Evolutionary conservation across 768 basidiomycete genomes (phyloP).

Genomic region (Termitomyces sp.): DNA sequence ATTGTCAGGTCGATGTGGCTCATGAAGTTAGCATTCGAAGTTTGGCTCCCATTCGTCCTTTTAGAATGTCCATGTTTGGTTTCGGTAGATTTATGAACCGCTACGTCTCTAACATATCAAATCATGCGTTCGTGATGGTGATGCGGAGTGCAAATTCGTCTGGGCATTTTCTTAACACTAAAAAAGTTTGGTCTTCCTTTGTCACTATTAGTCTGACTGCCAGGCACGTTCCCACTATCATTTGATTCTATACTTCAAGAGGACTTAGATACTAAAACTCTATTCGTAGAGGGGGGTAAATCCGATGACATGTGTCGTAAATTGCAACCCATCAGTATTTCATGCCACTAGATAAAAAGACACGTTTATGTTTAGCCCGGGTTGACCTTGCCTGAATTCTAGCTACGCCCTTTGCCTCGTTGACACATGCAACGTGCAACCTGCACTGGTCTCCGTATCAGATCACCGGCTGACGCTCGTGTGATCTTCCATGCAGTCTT

Average conservation of each 20-base stretch:
- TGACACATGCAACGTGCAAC: conserved; percentile 46
- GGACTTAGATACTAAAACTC: conserved; percentile 42
- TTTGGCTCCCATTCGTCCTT: not conserved
- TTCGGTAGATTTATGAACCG: not conserved
- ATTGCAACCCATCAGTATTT: conserved; percentile 33
- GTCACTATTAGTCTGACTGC: conserved; percentile 13
- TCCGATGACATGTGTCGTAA: conserved; percentile 34
- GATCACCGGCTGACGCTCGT: conserved; percentile 47
- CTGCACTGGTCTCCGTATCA: conserved; percentile 44
- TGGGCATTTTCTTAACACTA: not conserved
- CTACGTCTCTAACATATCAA: not conserved
- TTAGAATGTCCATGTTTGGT: not conserved
- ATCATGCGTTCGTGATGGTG: not conserved
- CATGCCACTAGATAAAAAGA: conserved; percentile 31
- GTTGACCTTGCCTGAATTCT: not conserved
- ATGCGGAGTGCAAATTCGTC: not conserved
- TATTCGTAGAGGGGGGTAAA: conserved; percentile 33
- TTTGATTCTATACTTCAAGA: conserved; percentile 26
- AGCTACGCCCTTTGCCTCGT: conserved; percentile 2
- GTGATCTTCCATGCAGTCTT: conserved; percentile 73
- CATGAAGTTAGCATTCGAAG: not conserved
- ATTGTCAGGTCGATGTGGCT: not conserved
- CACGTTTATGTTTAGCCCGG: conserved; percentile 17
- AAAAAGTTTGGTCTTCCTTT: conserved; percentile 7
- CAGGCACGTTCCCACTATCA: conserved; percentile 31